phyloP scores from a whole-genome alignment of 1,284 basidiomycete genomes.

The Retiboletus fuscus region DNA sequence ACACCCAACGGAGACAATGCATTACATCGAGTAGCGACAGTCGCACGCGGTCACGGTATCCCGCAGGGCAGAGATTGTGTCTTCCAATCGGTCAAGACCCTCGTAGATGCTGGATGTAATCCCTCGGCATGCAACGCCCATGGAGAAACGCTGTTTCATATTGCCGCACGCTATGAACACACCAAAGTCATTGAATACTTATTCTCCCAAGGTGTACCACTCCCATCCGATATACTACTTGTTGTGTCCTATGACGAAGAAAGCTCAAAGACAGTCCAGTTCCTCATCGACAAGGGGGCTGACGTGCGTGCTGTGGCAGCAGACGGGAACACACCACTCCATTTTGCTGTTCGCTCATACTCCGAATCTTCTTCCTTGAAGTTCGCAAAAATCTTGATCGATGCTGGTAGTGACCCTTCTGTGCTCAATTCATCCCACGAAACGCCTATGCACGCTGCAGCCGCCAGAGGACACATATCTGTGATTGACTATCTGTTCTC shows the following conservation, averaged over 20 bases:
- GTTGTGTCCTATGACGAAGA: too few species aligned
- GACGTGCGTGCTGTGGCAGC: not conserved
- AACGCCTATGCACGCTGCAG: not conserved
- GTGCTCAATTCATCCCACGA: not conserved
- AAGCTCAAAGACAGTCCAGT: not conserved
- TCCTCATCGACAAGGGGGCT: not conserved
- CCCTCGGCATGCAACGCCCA: not conserved
- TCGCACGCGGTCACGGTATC: too few species aligned
- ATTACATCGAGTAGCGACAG: too few species aligned
- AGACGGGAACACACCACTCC: not conserved
- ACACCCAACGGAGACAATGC: not conserved
- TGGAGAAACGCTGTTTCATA: not conserved
- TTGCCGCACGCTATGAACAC: too few species aligned
- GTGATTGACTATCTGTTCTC: conserved; percentile 1
- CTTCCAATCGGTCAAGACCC: not conserved
- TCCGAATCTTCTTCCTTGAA: too few species aligned
- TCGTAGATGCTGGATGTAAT: not conserved
- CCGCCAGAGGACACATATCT: not conserved
- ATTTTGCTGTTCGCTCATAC: not conserved
- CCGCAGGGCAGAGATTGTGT: too few species aligned
- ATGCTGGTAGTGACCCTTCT: not conserved
- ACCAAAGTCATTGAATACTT: not conserved
- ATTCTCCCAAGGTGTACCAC: not conserved
- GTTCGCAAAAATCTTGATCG: not conserved
- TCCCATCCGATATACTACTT: not conserved